Evolutionary conservation across 139 green algal species (phyloP).

Genomic region (Mesostigma viride): DNA sequence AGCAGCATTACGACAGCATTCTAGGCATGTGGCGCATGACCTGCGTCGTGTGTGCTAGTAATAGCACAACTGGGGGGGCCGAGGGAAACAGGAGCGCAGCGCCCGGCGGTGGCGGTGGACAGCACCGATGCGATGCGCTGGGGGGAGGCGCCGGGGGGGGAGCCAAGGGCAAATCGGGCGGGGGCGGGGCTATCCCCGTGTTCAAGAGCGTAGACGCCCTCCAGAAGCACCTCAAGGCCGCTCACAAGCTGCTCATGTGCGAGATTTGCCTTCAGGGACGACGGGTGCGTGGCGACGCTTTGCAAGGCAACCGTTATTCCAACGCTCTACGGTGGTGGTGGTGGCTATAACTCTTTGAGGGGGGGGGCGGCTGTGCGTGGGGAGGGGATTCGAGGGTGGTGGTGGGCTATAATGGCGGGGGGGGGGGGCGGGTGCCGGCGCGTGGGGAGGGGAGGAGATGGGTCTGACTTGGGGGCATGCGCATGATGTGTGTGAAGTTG

Average conservation of each 20-base stretch:
- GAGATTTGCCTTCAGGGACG: constrained; percentile 74
- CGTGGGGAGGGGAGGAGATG: too few relatives aligned
- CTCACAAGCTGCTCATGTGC: constrained; percentile 66
- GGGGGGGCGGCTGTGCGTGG: too few relatives aligned
- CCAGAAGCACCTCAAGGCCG: constrained; percentile 47
- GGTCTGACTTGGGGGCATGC: too few relatives aligned
- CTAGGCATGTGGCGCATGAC: constrained; percentile 21
- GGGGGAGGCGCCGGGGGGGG: neutral
- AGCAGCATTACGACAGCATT: constrained; percentile 59
- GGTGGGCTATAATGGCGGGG: too few relatives aligned
- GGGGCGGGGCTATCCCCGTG: neutral
- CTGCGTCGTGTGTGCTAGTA: constrained; percentile 24
- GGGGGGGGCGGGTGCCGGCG: too few relatives aligned
- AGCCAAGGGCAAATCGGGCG: neutral
- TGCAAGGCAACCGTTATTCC: too few relatives aligned
- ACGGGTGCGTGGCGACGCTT: constrained; percentile 54
- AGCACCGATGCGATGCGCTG: neutral
- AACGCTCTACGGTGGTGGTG: too few relatives aligned
- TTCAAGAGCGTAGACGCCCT: constrained; percentile 34
- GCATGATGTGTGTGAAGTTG: too few relatives aligned
- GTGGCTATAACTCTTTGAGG: too few relatives aligned
- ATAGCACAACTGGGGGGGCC: neutral
- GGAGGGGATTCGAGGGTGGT: too few relatives aligned
- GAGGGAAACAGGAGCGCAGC: neutral
- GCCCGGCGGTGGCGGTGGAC: neutral